phyloP scores from a whole-genome alignment of 441 rosid species.

The Erysimum pusillum region DNA sequence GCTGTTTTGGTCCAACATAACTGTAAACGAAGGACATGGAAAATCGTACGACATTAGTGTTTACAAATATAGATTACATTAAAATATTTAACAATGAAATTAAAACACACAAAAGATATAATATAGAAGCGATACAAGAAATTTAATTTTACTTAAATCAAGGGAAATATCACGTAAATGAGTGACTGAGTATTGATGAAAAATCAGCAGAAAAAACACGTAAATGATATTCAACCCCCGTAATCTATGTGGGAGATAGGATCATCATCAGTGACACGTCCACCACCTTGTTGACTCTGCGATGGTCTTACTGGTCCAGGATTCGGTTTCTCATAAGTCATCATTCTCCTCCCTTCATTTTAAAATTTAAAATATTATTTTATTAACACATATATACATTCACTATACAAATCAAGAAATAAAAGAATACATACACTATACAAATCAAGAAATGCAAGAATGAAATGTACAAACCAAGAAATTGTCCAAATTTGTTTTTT shows the following conservation, averaged over 20 bases:
- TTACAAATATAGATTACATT: background rate
- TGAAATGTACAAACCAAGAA: too few species aligned
- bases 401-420: too few species aligned
- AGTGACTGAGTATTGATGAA: background rate
- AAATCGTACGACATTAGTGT: background rate
- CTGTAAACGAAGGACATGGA: background rate
- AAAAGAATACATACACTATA: too few species aligned
- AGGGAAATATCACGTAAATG: background rate
- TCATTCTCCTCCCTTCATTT: background rate
- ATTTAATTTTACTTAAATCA: background rate
- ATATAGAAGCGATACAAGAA: background rate
- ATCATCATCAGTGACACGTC: background rate
- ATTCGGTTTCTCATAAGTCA: background rate
- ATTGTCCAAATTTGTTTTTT: too few species aligned
- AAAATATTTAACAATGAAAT: background rate
- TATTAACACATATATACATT: too few species aligned
- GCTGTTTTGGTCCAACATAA: background rate
- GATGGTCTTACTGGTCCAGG: background rate
- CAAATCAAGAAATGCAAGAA: too few species aligned
- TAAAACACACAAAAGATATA: background rate
- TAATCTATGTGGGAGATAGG: background rate
- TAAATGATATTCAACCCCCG: too few species aligned
- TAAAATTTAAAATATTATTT: too few species aligned
- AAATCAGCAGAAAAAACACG: too few species aligned
- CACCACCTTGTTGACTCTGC: background rate